Evolutionary conservation across 805 yeast genomes (phyloP), one percentile per base, ranked within the genome.

Genomic region (Aciculoconidium aculeatum): DNA sequence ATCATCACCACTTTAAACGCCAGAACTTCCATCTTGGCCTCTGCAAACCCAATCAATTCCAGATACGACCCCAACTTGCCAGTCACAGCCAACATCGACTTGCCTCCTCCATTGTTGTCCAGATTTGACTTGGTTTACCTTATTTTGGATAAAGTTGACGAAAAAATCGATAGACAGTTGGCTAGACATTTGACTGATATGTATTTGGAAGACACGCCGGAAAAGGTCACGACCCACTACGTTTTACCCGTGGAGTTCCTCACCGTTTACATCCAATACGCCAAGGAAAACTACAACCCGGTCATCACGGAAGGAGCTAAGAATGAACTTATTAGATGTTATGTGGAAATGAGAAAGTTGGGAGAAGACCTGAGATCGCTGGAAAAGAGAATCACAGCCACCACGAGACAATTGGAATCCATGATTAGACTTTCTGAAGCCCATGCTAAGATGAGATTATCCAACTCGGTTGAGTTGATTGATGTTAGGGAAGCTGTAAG

Each of bases 1-100:
- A 92, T 92, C 49, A 92, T 92, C 47, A 92, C 98, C 5, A 92
- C 97, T 0, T 66, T 92, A 37, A 92, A 92, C 54, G 98, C 98
- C 1, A 73, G 98, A 58, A 90, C 96, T 0, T 90, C 97, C 1
- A 81, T 92, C 40, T 65, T 92, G 34, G 98, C 98, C 0, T 83
- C 95, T 21, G 98, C 98, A 1, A 92, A 92, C 55, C 98, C 98
- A 9, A 88, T 92, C 39, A 90, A 92, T 39, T 90, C 97, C 3
- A 73, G 95, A 41, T 92, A 92, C 55, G 87, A 92, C 55, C 95
- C 96, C n/a, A 75, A 81, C 44, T 64, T 90, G 36, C 95, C 97
- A 0, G 98, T 92, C 8, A 86, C 97, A 1, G 77, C 84, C 47
- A 92, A 92, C 54, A 92, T 92, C 52, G 98, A 92, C 54, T 65